phyloP scores from a whole-genome alignment of 495 filamentous ascomycete species.

The Opeltia flavorubescens region DNA sequence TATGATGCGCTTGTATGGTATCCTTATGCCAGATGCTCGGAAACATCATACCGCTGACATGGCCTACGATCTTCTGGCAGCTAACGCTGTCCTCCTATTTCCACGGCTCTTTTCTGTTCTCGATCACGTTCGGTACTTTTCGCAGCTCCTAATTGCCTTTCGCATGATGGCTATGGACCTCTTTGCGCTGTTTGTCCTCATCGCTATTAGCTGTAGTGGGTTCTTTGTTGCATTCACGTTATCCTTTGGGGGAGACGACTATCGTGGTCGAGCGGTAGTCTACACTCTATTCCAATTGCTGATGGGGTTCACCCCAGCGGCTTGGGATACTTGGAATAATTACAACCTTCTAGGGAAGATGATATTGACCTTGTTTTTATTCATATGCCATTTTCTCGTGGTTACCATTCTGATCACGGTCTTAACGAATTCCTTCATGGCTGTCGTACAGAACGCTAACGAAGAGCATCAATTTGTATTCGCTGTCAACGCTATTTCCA shows the following conservation, averaged over 20 bases:
- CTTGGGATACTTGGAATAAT: conserved; percentile 57
- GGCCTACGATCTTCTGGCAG: conserved; percentile 82
- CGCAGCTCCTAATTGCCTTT: conserved; percentile 83
- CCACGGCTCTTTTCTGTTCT: conserved; percentile 82
- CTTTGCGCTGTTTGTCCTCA: conserved; percentile 65
- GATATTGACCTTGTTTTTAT: conserved; percentile 66
- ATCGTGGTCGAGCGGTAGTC: conserved; percentile 51
- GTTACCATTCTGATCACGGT: conserved; percentile 88
- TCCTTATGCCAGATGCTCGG: conserved; percentile 55
- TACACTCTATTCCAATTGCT: conserved; percentile 86
- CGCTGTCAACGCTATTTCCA: conserved; percentile 84
- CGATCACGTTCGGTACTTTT: conserved; percentile 91
- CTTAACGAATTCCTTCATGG: conserved; percentile 86
- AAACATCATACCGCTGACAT: conserved; percentile 53
- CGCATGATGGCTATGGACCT: conserved; percentile 84
- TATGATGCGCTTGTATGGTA: conserved; percentile 71
- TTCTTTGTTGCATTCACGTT: conserved; percentile 90
- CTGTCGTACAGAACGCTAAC: conserved; percentile 79
- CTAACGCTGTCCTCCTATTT: conserved; percentile 77
- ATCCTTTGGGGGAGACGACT: conserved; percentile 52
- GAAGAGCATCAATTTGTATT: conserved; percentile 92
- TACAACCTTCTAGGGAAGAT: conserved; percentile 66
- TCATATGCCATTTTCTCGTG: conserved; percentile 91
- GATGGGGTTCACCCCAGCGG: conserved; percentile 74
- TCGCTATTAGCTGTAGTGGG: conserved; percentile 74